Evolutionary conservation across 305 asterid species (phyloP), one percentile per base, ranked within the genome.

Genomic region (Rubia tinctorum): DNA sequence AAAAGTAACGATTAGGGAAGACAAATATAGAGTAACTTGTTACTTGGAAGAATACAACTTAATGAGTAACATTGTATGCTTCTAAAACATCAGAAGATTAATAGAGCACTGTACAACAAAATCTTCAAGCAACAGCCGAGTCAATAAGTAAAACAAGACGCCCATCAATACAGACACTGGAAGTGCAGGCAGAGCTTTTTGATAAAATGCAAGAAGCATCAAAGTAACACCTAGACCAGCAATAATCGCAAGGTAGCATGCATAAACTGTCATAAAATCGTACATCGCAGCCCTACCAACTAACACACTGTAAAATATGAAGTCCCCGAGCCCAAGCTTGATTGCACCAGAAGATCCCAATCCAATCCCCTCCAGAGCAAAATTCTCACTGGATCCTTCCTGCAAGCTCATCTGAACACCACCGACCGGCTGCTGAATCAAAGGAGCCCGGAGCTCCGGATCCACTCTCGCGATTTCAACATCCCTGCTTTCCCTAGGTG

Each of bases 261-360:
- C 99, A 77, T 95, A 95, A 63, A 92, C 97, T 0, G 99, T 88
- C 97, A 89, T 95, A 83, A 87, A 89, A 75, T 95, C 99, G 58
- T 92, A 95, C 97, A 92, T 92, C 18, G 98, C 97, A 76, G 98
- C 98, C 80, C 98, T 84, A 40, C 93, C 97, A 42, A 92, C 98
- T 69, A 95, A 82, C 18, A 95, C 98, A 25, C 99, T 92, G 86
- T 95, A 95, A 78, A 95, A 95, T 63, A 95, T 90, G 80, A 95
- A 95, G 71, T 95, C 99, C 5, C 99, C 99, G 56, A 92, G 76
- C 10, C 99, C 98, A 55, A 95, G 94, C 88, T 95, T 95, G 68
- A 95, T 95, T 0, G 99, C 99, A 60, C 99, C 99, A 0, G 98
- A 89, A 1, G 94, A 88, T 68, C 90, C 99, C 79, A 95, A 83